Evolutionary conservation across 805 yeast genomes (phyloP), one percentile per base, ranked within the genome.

Genomic region (Diddensiella santjacobensis): DNA sequence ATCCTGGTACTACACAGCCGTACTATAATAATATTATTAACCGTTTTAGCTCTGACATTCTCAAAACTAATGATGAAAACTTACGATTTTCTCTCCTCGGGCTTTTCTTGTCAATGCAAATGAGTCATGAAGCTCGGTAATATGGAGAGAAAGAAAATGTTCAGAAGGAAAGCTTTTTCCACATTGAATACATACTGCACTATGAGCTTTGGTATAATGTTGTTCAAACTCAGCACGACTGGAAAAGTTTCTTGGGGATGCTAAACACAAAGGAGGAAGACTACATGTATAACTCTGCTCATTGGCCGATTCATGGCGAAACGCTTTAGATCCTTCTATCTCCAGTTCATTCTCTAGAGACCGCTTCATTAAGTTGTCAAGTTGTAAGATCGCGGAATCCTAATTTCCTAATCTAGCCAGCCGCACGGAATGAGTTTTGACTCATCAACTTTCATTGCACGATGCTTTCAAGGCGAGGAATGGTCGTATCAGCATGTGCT

Each of bases 111-210:
- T 66, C 18, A 53, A 52, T 3, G 63, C 56, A 39, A 79, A 72
- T 2, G 82, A 78, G 57, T 77, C 74, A 55, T 80, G 84, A 48
- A 66, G 64, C 53, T 80, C 84, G 22, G 69, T 67, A 1, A 79
- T 68, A 53, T 80, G 85, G 13, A 79, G 54, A 3, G 70, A 68
- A 18, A 80, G 61, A 4, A 73, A 53, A 35, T 50, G 57, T 8
- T 68, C 64, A n/a, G 69, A 66, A 0, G 81, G 81, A 48, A 79
- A 74, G 13, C 43, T 22, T 18, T 43, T 42, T 20, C 39, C 31
- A 46, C 67, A 63, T 26, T 52, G 52, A 19, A 23, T 10, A 46
- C 67, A 63, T 8, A 22, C 44, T 26, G 31, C 37, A 17, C 51
- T 20, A 41, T 61, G 65, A 19, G 37, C 22, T n/a, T 37, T 26